phyloP scores from a whole-genome alignment of 306 rosid genomes.

The Quercus wislizeni region DNA sequence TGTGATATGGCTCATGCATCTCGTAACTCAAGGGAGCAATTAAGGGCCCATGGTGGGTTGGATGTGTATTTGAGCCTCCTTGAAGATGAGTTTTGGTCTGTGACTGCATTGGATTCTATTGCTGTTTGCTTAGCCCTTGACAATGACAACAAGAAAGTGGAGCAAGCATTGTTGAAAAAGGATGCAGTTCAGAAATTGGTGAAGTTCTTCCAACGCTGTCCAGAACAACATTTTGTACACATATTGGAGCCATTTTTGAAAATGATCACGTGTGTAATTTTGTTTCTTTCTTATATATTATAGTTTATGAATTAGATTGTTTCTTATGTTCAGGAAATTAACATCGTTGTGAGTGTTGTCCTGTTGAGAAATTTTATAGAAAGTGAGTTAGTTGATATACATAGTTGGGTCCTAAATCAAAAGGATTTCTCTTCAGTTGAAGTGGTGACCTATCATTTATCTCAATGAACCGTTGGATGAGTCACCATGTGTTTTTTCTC shows the following conservation, averaged over 20 bases:
- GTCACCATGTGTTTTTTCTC: neutral
- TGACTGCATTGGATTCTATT: slow-evolving; percentile 92
- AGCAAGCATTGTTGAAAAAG: slow-evolving; percentile 87
- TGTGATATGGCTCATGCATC: slow-evolving; percentile 99
- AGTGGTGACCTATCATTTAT: neutral
- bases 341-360: neutral
- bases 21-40: slow-evolving; percentile 96
- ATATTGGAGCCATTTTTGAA: slow-evolving; percentile 98
- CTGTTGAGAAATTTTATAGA: neutral
- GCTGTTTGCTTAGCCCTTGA: slow-evolving; percentile 97
- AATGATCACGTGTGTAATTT: slow-evolving; percentile 78
- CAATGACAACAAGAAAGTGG: slow-evolving; percentile 91
- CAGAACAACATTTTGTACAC: slow-evolving; percentile 92
- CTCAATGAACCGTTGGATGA: neutral
- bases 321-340: neutral
- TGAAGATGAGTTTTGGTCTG: slow-evolving; percentile 93
- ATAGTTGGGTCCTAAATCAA: neutral
- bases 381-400: neutral
- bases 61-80: slow-evolving; percentile 97
- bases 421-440: neutral
- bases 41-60: slow-evolving; percentile 98
- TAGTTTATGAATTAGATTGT: slow-evolving; percentile 2
- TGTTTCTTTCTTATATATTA: slow-evolving; percentile 15
- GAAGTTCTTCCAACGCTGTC: slow-evolving; percentile 94
- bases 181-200: slow-evolving; percentile 97